Evolutionary conservation across 192 early-diverging fungal species (phyloP), one percentile per base, ranked within the genome.

Genomic region (Funneliformis mosseae): DNA sequence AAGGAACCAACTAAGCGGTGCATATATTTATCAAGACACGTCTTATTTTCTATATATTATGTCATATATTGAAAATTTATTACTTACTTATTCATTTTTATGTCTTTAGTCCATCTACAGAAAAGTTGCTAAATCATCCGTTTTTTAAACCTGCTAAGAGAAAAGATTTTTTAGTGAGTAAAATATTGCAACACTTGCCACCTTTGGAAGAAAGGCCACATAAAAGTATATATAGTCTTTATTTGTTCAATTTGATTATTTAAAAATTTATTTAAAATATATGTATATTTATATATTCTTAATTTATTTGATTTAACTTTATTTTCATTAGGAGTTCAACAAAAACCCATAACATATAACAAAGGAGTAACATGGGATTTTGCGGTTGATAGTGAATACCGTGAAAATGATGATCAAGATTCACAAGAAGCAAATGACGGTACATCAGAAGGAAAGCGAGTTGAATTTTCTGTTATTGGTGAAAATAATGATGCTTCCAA

Each of bases 131-230:
- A 68, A 84, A 81, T n/a, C 93, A 95, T 78, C 72, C 92, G 3
- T 96, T 96, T 81, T 96, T 95, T 82, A 94, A 88, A 81, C 88
- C 90, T 67, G 91, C 93, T 12, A 95, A 93, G 81, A 93, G 90
- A 79, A 88, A 85, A 64, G 80, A 88, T 9, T 92, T 92, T 79
- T 81, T 96, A 2, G 88, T 90, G 0, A 83, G 83, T 10, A 84
- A 81, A 0, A 33, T 96, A 8, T 81, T 95, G 23, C 78, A 85
- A 25, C 85, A 89, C 14, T 72, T 96, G 25, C 90, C 92, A 9
- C 91, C 93, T 1, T 87, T 96, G 46, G 92, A 93, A 46, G 83
- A 91, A 79, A 83, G 94, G 23, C 89, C 91, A 28, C 91, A 89
- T 55, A 92, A 90, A 70, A 86, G 86, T 85, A 85, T 61, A n/a